Evolutionary conservation across 148 eudicot species (phyloP).

Genomic region (Beta vulgaris): DNA sequence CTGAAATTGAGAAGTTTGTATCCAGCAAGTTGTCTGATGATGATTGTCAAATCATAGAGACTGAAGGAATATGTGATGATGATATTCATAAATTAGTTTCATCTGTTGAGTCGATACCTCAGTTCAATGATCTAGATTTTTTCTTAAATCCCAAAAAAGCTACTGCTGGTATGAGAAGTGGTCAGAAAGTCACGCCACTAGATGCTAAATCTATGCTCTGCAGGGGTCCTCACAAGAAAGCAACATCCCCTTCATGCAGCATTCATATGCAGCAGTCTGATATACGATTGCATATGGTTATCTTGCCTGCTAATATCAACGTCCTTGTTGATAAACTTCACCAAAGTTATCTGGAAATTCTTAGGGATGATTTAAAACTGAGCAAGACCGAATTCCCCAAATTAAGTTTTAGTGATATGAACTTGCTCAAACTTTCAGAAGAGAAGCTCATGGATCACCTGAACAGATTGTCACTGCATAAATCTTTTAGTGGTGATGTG

Average conservation of each 20-base stretch:
- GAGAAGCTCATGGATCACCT: conserved; percentile 40
- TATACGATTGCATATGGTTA: conserved; percentile 41
- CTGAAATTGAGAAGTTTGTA: conserved; percentile 29
- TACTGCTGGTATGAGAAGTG: conserved; percentile 27
- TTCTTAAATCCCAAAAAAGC: conserved; percentile 57
- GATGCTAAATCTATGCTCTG: conserved; percentile 29
- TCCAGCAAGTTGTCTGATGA: conserved; percentile 34
- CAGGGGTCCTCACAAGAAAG: conserved; percentile 28
- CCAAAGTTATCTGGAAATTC: conserved; percentile 39
- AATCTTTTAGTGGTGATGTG: conserved; percentile 27
- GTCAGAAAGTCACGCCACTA: conserved; percentile 27
- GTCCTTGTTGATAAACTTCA: conserved; percentile 37
- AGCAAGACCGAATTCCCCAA: conserved; percentile 20
- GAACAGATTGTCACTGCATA: conserved; percentile 19
- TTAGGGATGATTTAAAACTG: conserved; percentile 33
- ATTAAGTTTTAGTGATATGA: conserved; percentile 27
- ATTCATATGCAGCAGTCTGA: conserved; percentile 37
- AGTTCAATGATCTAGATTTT: conserved; percentile 65
- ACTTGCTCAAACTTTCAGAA: conserved; percentile 47
- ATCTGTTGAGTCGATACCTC: conserved; percentile 34
- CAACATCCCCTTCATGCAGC: conserved; percentile 24
- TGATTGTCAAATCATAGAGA: conserved; percentile 35
- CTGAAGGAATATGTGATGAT: conserved; percentile 30
- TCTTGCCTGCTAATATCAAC: conserved; percentile 44
- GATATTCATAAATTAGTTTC: conserved; percentile 28